phyloP scores from a whole-genome alignment of 2,329 filamentous ascomycete genomes.

The Diaporthe capsici region DNA sequence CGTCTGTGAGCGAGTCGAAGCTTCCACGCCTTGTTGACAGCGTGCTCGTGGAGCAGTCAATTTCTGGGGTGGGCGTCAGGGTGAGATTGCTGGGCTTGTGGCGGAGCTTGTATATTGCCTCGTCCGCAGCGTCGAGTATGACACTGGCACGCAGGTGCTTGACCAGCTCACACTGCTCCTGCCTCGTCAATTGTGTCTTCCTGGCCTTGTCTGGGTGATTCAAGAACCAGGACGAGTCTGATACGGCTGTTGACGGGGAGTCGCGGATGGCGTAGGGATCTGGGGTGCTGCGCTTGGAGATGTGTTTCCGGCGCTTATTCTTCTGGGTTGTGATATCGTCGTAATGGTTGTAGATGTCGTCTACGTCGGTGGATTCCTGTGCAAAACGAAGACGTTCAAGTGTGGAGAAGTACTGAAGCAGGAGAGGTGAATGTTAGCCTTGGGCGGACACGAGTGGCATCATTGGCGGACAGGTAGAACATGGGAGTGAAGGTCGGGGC shows the following conservation, averaged over 20 bases:
- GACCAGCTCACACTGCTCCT: conserved; percentile 77
- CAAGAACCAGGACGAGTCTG: conserved; percentile 77
- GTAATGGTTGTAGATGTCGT: conserved; percentile 55
- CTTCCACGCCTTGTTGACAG: conserved; percentile 49
- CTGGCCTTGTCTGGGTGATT: conserved; percentile 81
- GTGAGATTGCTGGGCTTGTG: conserved; percentile 54
- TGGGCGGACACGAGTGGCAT: conserved; percentile 17
- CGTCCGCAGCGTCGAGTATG: conserved; percentile 62
- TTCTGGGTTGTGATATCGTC: conserved; percentile 51
- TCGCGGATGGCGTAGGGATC: conserved; percentile 51
- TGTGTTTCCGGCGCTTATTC: conserved; percentile 49
- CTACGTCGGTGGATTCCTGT: conserved; percentile 56
- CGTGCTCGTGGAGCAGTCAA: conserved; percentile 49
- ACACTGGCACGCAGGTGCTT: conserved; percentile 59
- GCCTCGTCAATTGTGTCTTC: conserved; percentile 77
- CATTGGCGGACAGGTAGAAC: background rate
- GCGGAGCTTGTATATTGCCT: conserved; percentile 66
- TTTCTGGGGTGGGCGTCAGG: conserved; percentile 47
- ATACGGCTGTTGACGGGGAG: conserved; percentile 59
- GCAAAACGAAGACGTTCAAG: conserved; percentile 78
- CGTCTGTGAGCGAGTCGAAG: conserved; percentile 48
- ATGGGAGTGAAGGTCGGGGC: background rate
- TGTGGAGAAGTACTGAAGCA: conserved; percentile 77
- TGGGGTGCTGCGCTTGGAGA: conserved; percentile 48
- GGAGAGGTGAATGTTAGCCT: conserved; percentile 35